Base-by-base conservation (phyloP, 345 rosid genomes). In the Gossypium arboreum region DNA sequence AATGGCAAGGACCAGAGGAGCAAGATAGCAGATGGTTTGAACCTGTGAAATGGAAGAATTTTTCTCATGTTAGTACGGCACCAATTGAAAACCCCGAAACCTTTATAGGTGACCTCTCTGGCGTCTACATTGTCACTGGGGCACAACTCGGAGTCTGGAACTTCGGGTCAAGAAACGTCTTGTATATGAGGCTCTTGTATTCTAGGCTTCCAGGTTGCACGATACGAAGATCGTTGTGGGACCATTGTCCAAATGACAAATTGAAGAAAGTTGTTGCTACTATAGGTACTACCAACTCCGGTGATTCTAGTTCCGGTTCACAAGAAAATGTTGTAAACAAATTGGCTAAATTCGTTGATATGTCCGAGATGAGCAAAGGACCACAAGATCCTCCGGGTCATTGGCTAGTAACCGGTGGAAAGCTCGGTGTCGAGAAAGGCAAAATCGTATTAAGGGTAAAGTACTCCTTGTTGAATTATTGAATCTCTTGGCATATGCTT, bases 91-190 rank as follows among this genome's bases (percentile, higher is more conserved):
- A 71, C 78, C 84, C 82, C 5, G 95, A 88, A 68, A 80, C 80
- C 63, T 87, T 87, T 70, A 84, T 81, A 10, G 88, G 86, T 4
- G 92, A 88, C 67, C 79, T 81, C 71, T 84, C 87, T 60, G 84
- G 91, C 4, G 86, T 88, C 74, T 76, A 68, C 77, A 81, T 87
- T 25, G 92, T 90, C 63, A 90, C 92, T 0, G 95, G 92, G 65
- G 95, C 89, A 27, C 95, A 90, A 73, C 92, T 90, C 27, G 95
- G 95, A 39, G 95, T 90, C 55, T 90, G 95, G 95, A 90, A 90
- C 73, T 90, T 90, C 11, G 95, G 91, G 56, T 86, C 95, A 4
- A 82, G 87, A 85, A 90, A 88, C 52, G 92, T 90, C 72, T 78
- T 90, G 27, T 85, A 81, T 83, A 83, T 90, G 92, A 88, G 80